Base-by-base conservation (phyloP, 257 asterid species). In the Plantago elongata region DNA sequence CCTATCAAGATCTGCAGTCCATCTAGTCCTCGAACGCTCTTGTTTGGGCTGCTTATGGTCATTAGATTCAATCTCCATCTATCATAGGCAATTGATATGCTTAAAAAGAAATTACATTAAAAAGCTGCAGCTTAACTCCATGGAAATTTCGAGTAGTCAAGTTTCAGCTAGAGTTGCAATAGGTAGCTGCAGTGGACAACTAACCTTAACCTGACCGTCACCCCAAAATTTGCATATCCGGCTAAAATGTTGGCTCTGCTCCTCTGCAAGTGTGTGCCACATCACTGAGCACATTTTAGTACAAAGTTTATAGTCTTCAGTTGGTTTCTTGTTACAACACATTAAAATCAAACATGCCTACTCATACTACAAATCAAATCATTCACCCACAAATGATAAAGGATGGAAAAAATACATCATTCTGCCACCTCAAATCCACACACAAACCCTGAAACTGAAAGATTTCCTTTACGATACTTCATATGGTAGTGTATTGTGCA, bases 21-120 rank as follows among this genome's bases (percentile, higher is more conserved):
- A 91, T 73, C 96, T 84, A 12, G 88, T 88, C 75, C 98, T 84
- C 78, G 81, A 60, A 30, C 96, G 92, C 75, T 88, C 98, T 78
- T 82, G 98, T 69, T 91, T 91, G 61, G 82, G 80, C 63, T 82
- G 88, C 63, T 82, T 87, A 66, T 68, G 88, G 22, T 85, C 95
- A 57, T 64, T 81, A 54, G 63, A 70, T 78, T 91, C 95, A 57
- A 45, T 61, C 57, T 90, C 87, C 97, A 90, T 87, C 94, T 83
- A 78, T 22, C 58, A 49, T 42, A 15, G 44, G 11, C 68, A 67
- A 63, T 45, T 61, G 49, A 60, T 30, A n/a, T 34, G 40, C 8
- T 34, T 7, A 34, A 6, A 34, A 34, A 12, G 52, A 46, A 54
- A 62, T 9, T 29, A 40, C 22, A 52, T 27, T 40, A 43, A 51